These are phyloP conservation scores for Penicillium sp. DNA, from an alignment of 2,329 filamentous ascomycete species.

Conservation along the genomic window DNA sequence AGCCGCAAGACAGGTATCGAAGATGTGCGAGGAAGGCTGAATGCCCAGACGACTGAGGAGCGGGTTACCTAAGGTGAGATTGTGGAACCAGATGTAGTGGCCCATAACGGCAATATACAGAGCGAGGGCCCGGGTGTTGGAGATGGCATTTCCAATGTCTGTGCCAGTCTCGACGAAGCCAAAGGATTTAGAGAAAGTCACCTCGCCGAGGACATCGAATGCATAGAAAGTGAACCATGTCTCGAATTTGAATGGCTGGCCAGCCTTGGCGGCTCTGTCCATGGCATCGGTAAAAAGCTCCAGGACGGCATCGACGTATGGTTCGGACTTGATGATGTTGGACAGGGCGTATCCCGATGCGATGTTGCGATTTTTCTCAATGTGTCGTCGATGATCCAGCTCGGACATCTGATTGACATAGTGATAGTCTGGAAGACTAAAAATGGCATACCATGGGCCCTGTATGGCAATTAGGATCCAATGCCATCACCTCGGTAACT, in stretches of 20 bases:
- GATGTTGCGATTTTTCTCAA: constrained; percentile 34
- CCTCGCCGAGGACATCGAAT: constrained; percentile 39
- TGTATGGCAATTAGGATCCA: constrained; percentile 17
- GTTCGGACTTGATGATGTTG: constrained; percentile 32
- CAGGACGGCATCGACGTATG: constrained; percentile 31
- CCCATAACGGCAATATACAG: constrained; percentile 36
- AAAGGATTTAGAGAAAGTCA: constrained; percentile 38
- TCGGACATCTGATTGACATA: constrained; percentile 44
- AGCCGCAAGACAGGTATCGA: constrained; percentile 36
- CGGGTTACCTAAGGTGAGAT: constrained; percentile 39
- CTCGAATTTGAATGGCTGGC: constrained; percentile 36
- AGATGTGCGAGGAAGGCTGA: constrained; percentile 39
- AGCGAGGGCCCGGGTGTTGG: constrained; percentile 30
- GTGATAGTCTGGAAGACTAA: constrained; percentile 42
- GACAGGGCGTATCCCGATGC: constrained; percentile 30
- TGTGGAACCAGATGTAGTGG: constrained; percentile 37
- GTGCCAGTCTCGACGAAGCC: constrained; percentile 34
- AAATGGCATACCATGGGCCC: constrained; percentile 37
- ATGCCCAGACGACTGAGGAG: constrained; percentile 37
- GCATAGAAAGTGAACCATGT: constrained; percentile 43
- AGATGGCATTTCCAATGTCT: constrained; percentile 39
- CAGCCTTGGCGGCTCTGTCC: constrained; percentile 22
- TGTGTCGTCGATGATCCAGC: constrained; percentile 37
- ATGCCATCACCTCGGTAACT: not conserved
- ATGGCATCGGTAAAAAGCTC: constrained; percentile 28